Base-by-base conservation (phyloP, 805 yeast species). In the Schwanniomyces sp. region DNA sequence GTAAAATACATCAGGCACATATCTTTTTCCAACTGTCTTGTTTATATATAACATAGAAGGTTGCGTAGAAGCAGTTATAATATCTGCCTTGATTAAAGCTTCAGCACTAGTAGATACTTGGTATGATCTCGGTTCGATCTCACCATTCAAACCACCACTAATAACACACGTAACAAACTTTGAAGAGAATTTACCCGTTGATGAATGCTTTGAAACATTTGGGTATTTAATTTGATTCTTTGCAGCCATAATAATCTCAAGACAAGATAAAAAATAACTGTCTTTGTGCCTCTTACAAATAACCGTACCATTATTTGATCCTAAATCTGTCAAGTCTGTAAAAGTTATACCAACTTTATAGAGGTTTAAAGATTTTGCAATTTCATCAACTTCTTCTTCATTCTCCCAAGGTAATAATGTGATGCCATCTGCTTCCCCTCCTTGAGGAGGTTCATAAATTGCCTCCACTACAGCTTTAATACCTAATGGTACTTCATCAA, bases 1-100 rank as follows among this genome's bases (percentile, higher is more conserved):
- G 74, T 86, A 94, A 59, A 88, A 88, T 24, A 94, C 86, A 52
- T 94, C 99, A 0, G 99, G 99, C 12, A 94, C 98, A 56, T 92
- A 94, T 47, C 97, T 78, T 8, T 75, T 78, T 16, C 78, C 75
- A 36, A 81, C 80, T n/a, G 89, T 84, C 26, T 82, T 85, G 59
- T 88, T 86, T 53, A 94, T 84, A 56, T 82, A 86, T 62, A 92
- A 84, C 74, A 86, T 82, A 17, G 91, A 83, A 0, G 99, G 97
- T 61, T 91, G 92, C 0, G 97, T 88, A 1, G 96, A 87, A 0
- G 96, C 92, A 28, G 85, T 77, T 27, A 94, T 82, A 53, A 92
- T 79, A 58, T 88, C 96, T 0, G 98, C 96, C 42, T 80, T 78
- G 0, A 89, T 90, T 59, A 94, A 74, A 0, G 90, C 95, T 67